A percentile compares a stretch with the other conserved stretches of the same genome.
phyloP scores from a whole-genome alignment of 164 flowering plant species.

The Paratinospora sagittata region DNA sequence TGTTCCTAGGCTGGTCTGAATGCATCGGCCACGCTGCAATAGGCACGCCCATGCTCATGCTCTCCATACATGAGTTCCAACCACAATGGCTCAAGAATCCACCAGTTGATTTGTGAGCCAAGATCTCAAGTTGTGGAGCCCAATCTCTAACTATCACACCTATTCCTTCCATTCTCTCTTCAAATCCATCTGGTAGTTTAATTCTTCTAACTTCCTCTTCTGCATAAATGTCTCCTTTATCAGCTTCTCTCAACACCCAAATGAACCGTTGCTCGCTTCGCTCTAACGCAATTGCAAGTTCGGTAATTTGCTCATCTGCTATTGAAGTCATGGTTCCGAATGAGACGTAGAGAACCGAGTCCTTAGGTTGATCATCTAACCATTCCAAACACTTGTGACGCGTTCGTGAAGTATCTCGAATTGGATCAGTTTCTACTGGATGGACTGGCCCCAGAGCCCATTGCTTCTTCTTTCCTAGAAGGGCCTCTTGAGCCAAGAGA shows the following conservation, averaged over 20 bases:
- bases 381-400: slow-evolving; percentile 37
- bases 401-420: not conserved
- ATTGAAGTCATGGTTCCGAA: slow-evolving; percentile 51
- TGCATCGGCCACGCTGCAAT: slow-evolving; percentile 73
- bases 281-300: slow-evolving; percentile 50
- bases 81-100: slow-evolving; percentile 61
- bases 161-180: slow-evolving; percentile 27
- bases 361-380: slow-evolving; percentile 41
- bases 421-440: slow-evolving; percentile 24
- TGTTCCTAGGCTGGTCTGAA: slow-evolving; percentile 66
- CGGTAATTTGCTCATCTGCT: slow-evolving; percentile 31
- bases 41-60: slow-evolving; percentile 46
- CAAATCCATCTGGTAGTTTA: slow-evolving; percentile 43
- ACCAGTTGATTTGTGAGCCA: slow-evolving; percentile 35
- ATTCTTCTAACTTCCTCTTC: not conserved
- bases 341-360: slow-evolving; percentile 48
- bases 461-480: slow-evolving; percentile 12
- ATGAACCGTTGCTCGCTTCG: slow-evolving; percentile 41
- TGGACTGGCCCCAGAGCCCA: slow-evolving; percentile 59
- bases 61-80: slow-evolving; percentile 57
- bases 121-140: slow-evolving; percentile 45
- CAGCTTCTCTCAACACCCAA: slow-evolving; percentile 66
- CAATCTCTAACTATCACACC: slow-evolving; percentile 41
- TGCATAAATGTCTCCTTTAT: slow-evolving; percentile 35
- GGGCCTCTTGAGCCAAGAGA: slow-evolving; percentile 13